Conservation (phyloP, 345 rosid species). For the Boechera retrofracta region DNA sequence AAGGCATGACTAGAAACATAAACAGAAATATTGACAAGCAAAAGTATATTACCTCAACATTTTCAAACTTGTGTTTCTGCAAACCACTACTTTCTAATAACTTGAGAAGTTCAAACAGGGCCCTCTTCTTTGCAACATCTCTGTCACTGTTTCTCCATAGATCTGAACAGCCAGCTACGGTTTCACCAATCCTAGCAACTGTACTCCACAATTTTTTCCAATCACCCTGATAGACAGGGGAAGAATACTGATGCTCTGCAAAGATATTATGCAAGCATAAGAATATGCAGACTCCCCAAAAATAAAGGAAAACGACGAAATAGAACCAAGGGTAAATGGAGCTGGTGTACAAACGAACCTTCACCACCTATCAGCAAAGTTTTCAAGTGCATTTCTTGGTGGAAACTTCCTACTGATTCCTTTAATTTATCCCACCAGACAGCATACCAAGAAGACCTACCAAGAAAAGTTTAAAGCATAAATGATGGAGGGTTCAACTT, state of each 20-base stretch:
- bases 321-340: constrained; percentile 26
- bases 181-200: constrained; percentile 57
- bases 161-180: constrained; percentile 57
- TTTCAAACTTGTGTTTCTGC: constrained; percentile 73
- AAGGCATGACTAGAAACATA: constrained; percentile 25
- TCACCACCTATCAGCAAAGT: constrained; percentile 44
- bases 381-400: constrained; percentile 45
- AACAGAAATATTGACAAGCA: constrained; percentile 22
- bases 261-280: constrained; percentile 29
- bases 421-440: constrained; percentile 58
- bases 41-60: constrained; percentile 58
- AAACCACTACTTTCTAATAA: constrained; percentile 76
- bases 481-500: constrained; percentile 16
- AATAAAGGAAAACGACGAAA: neutral
- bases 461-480: constrained; percentile 36
- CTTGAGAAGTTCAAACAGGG: constrained; percentile 70
- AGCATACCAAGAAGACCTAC: constrained; percentile 64
- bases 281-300: constrained; percentile 20
- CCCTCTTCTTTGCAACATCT: constrained; percentile 69
- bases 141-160: constrained; percentile 71
- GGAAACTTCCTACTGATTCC: constrained; percentile 46
- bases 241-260: constrained; percentile 52
- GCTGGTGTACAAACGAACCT: constrained; percentile 49
- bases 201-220: constrained; percentile 61
- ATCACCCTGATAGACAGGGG: constrained; percentile 52